Evolutionary conservation across 2,329 filamentous ascomycete genomes (phyloP).

Genomic region (Pseudogymnoascus sp.): DNA sequence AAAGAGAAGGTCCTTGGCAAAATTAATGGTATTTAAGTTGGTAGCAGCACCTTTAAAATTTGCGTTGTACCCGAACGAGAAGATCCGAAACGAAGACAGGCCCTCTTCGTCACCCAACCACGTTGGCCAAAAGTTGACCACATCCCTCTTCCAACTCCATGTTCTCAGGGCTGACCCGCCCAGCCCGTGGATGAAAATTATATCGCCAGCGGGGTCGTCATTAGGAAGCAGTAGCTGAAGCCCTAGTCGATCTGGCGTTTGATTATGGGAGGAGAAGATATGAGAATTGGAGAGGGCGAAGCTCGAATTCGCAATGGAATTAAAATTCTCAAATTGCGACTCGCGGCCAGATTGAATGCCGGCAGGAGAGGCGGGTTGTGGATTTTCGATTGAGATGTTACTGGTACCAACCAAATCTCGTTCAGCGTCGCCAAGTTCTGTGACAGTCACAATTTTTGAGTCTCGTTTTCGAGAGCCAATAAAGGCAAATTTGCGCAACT

Average conservation of each 20-base stretch:
- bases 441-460: not conserved
- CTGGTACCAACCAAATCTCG: not conserved
- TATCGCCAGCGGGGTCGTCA: constrained; percentile 15
- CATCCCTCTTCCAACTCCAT: constrained; percentile 27
- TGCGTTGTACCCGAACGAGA: constrained; percentile 30
- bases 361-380: not conserved
- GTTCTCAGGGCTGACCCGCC: constrained; percentile 30
- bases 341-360: not conserved
- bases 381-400: not conserved
- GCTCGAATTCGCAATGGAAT: not conserved
- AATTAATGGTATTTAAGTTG: constrained; percentile 18
- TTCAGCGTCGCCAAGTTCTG: not conserved
- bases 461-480: not conserved
- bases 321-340: not conserved
- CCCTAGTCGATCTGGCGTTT: not conserved
- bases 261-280: not conserved
- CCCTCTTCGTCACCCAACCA: constrained; percentile 28
- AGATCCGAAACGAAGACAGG: constrained; percentile 26
- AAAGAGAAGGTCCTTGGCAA: constrained; percentile 24
- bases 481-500: not conserved
- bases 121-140: constrained; percentile 29
- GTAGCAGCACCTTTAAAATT: constrained; percentile 8
- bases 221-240: not conserved
- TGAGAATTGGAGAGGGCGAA: not conserved
- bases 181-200: constrained; percentile 35